phyloP scores from a whole-genome alignment of 2,329 filamentous ascomycete species.

The Periconia sp. region DNA sequence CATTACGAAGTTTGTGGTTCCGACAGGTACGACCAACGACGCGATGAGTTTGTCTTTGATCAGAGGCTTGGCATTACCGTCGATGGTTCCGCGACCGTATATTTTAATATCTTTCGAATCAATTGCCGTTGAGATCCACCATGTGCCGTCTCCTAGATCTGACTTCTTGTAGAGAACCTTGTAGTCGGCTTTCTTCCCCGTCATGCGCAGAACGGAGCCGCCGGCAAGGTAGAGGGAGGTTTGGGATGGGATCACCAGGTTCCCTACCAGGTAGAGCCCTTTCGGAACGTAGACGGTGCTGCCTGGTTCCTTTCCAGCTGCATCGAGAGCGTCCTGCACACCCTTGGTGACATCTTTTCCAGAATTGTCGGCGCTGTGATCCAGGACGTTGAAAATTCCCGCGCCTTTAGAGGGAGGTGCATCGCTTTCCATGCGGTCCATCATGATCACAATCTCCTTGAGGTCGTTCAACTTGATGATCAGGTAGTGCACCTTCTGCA shows the following conservation, averaged over 20 bases:
- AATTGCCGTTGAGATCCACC: slow-evolving; percentile 9
- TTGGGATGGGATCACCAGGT: slow-evolving; percentile 3
- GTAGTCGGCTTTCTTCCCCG: slow-evolving; percentile 6
- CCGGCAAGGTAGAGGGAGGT: slow-evolving; percentile 5
- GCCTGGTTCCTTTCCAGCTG: slow-evolving; percentile 3
- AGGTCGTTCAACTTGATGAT: slow-evolving; percentile 9
- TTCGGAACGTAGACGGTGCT: slow-evolving; percentile 9
- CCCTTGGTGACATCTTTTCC: slow-evolving; percentile 4
- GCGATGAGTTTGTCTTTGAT: slow-evolving; percentile 4
- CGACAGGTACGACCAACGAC: slow-evolving; percentile 1
- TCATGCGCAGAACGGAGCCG: slow-evolving; percentile 7
- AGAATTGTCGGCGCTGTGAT: slow-evolving; percentile 7
- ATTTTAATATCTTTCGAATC: slow-evolving; percentile 9
- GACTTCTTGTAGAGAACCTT: slow-evolving; percentile 7
- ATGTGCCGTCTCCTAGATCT: slow-evolving; percentile 11
- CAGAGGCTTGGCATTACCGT: slow-evolving; percentile 1
- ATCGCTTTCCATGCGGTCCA: slow-evolving; percentile 7
- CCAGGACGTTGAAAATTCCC: slow-evolving; percentile 6
- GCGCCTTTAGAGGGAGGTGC: slow-evolving; percentile 5
- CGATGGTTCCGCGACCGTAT: slow-evolving; percentile 8
- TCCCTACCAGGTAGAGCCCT: slow-evolving; percentile 8
- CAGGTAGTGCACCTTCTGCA: slow-evolving; percentile 9
- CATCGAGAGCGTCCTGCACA: slow-evolving; percentile 10
- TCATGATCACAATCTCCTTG: slow-evolving; percentile 8
- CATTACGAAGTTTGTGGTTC: slow-evolving; percentile 7